These are phyloP conservation scores for Coniella vitis DNA, from an alignment of 2,329 filamentous ascomycete species.

Conservation along the genomic window DNA sequence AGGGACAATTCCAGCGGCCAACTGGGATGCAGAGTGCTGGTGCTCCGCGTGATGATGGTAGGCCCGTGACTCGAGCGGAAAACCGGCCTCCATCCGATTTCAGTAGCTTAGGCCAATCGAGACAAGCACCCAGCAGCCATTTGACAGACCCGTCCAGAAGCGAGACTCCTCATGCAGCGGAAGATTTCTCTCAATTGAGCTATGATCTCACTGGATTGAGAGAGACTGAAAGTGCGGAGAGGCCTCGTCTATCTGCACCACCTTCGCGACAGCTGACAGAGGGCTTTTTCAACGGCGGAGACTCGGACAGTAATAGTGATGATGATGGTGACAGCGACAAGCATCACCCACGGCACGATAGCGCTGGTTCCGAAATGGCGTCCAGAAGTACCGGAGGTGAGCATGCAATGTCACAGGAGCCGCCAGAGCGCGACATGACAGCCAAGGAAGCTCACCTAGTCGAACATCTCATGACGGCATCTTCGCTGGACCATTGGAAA, in stretches of 20 bases:
- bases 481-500: constrained; percentile 16
- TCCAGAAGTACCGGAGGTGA: constrained; percentile 8
- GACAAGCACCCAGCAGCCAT: background rate
- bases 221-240: background rate
- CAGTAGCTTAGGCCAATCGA: constrained; percentile 6
- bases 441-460: no score
- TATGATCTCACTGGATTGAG: constrained; percentile 4
- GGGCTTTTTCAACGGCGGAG: background rate
- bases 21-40: constrained; percentile 2
- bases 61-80: constrained; percentile 12
- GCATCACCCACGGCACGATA: constrained; percentile 10
- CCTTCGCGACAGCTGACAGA: constrained; percentile 4
- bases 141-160: background rate
- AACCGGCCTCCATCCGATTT: constrained; percentile 13
- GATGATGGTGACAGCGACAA: constrained; percentile 4
- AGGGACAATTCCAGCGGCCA: background rate
- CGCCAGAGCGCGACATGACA: no score
- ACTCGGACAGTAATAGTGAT: constrained; percentile 3
- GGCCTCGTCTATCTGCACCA: constrained; percentile 2
- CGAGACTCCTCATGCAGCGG: constrained; percentile 3
- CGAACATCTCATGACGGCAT: constrained; percentile 14
- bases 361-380: constrained; percentile 11
- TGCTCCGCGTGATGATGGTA: background rate
- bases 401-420: constrained; percentile 6
- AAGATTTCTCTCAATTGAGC: constrained; percentile 9